These are phyloP conservation scores for Baudoinia panamericana DNA, from an alignment of 495 filamentous ascomycete genomes.

Conservation along the genomic window DNA sequence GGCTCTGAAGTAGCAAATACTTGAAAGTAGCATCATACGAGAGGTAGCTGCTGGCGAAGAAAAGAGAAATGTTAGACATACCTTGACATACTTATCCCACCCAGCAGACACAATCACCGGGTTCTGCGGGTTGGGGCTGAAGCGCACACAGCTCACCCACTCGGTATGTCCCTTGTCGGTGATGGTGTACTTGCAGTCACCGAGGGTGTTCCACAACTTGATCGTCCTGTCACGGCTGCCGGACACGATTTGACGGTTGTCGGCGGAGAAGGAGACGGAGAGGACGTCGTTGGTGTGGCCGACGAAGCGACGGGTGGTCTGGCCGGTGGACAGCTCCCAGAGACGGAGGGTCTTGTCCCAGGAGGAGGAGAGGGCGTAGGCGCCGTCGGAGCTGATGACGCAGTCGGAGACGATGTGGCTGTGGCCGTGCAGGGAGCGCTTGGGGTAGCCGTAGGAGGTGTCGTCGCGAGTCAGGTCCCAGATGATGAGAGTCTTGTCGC, in stretches of 20 bases:
- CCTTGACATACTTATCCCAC: constrained; percentile 99
- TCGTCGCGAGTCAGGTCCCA: constrained; percentile 99
- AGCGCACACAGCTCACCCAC: constrained; percentile 98
- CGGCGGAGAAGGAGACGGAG: constrained; percentile 99
- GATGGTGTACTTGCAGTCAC: constrained; percentile 99
- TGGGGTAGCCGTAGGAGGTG: constrained; percentile 92
- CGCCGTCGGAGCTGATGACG: constrained; percentile 99
- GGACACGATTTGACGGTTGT: constrained; percentile 99
- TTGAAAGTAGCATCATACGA: constrained; percentile 82
- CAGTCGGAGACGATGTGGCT: constrained; percentile 99
- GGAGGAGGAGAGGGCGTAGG: constrained; percentile 95
- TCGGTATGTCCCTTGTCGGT: constrained; percentile 99
- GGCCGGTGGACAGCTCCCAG: constrained; percentile 94
- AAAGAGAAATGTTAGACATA: constrained; percentile 38
- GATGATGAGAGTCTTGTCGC: constrained; percentile 99
- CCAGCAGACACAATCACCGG: constrained; percentile 97
- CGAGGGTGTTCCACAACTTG: constrained; percentile 99
- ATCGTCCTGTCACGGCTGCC: constrained; percentile 95
- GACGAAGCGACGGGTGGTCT: constrained; percentile 94
- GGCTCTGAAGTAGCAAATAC: constrained; percentile 99
- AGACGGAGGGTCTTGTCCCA: constrained; percentile 99
- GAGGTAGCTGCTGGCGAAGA: constrained; percentile 12
- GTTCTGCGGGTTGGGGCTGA: constrained; percentile 99
- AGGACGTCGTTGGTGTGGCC: constrained; percentile 99
- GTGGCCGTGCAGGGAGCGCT: constrained; percentile 95